A percentile compares a stretch with the other conserved stretches of the same genome.
These are phyloP conservation scores for Citropsis articulata DNA, from an alignment of 345 rosid genomes.

Conservation along the genomic window DNA sequence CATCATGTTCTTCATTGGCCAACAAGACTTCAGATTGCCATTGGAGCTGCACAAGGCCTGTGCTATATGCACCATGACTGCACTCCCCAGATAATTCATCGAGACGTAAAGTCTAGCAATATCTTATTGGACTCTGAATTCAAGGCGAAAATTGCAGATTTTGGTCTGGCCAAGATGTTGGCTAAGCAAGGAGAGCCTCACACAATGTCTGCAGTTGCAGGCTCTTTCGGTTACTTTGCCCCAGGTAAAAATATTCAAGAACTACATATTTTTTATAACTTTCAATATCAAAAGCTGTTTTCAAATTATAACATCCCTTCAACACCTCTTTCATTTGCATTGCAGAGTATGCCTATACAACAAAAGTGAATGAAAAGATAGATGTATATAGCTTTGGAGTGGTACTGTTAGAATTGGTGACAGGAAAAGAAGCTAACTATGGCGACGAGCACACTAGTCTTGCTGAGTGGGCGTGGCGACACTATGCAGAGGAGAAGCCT, in stretches of 20 bases:
- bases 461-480: slow-evolving; percentile 93
- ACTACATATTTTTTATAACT: not conserved
- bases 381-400: slow-evolving; percentile 94
- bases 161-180: slow-evolving; percentile 82
- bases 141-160: slow-evolving; percentile 80
- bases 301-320: not conserved
- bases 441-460: slow-evolving; percentile 69
- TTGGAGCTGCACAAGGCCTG: slow-evolving; percentile 85
- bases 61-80: slow-evolving; percentile 90
- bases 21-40: slow-evolving; percentile 67
- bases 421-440: slow-evolving; percentile 63
- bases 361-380: slow-evolving; percentile 72
- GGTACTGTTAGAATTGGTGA: slow-evolving; percentile 78
- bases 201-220: slow-evolving; percentile 86
- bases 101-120: slow-evolving; percentile 91
- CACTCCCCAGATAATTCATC: slow-evolving; percentile 68
- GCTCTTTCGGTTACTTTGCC: slow-evolving; percentile 85
- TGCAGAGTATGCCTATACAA: slow-evolving; percentile 75
- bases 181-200: slow-evolving; percentile 55
- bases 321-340: slow-evolving; percentile 7
- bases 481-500: slow-evolving; percentile 43
- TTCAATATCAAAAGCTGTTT: not conserved
- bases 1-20: slow-evolving; percentile 51
- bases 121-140: slow-evolving; percentile 74
- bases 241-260: slow-evolving; percentile 56